phyloP scores from a whole-genome alignment of 225 moss, liverwort and hornwort genomes.

The Marchantia polymorpha region DNA sequence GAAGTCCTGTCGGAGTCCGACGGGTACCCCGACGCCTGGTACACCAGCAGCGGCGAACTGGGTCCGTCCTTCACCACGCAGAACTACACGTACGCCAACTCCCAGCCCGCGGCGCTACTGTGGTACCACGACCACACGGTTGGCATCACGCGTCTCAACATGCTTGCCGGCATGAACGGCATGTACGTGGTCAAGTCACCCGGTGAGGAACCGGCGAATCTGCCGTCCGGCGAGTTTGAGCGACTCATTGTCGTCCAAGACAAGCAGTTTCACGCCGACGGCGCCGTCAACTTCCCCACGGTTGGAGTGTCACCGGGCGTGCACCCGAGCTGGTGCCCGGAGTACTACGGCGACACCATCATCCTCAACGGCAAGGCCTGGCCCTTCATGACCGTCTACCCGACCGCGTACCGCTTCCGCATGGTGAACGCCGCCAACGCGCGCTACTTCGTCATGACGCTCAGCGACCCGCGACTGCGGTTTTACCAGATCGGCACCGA shows the following conservation, averaged over 20 bases:
- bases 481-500: slow-evolving; percentile 64
- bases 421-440: slow-evolving; percentile 55
- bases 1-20: slow-evolving; percentile 45
- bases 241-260: slow-evolving; percentile 26
- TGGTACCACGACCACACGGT: slow-evolving; percentile 70
- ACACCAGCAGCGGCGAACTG: slow-evolving; percentile 37
- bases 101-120: slow-evolving; percentile 45
- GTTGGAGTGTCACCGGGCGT: slow-evolving; percentile 36
- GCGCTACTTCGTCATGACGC: slow-evolving; percentile 47
- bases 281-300: slow-evolving; percentile 56
- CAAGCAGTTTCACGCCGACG: slow-evolving; percentile 21
- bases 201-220: slow-evolving; percentile 1
- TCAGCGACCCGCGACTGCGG: slow-evolving; percentile 31
- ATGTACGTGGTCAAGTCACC: slow-evolving; percentile 19
- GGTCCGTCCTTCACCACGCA: slow-evolving; percentile 33
- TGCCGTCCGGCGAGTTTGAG: slow-evolving; percentile 23
- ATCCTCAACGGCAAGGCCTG: slow-evolving; percentile 59
- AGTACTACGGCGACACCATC: slow-evolving; percentile 61
- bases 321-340: slow-evolving; percentile 64
- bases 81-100: slow-evolving; percentile 52
- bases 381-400: slow-evolving; percentile 44
- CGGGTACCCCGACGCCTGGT: slow-evolving; percentile 67
- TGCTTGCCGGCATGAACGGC: slow-evolving; percentile 40
- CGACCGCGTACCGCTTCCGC: slow-evolving; percentile 33
- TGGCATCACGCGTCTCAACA: slow-evolving; percentile 57